Base-by-base conservation (phyloP, 441 rosid species). In the Biscutella auriculata region DNA sequence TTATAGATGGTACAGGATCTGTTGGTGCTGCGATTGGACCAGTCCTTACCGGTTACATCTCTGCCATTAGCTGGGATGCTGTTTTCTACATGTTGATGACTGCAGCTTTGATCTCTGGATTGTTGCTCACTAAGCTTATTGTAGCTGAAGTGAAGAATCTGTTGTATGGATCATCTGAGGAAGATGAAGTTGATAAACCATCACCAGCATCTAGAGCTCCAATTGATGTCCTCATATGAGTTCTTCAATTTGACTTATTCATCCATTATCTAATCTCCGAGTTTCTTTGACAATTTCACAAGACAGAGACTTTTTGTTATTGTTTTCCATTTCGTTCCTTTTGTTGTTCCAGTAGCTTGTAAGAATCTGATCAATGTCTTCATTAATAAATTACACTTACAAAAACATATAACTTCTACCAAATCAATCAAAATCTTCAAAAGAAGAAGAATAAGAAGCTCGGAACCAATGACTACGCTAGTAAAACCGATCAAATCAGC, bases 1-100 rank as follows among this genome's bases (percentile, higher is more conserved):
- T 92, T 8, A 92, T 92, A 57, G 97, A 92, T 53, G 97, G 98
- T 21, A 92, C 98, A 4, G 98, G 98, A 47, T 92, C 98, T 0
- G 73, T 92, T 0, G 98, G 98, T 62, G 95, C 98, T 5, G 98
- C 98, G 23, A 68, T 92, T 17, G 98, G 98, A 47, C 98, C 98
- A 8, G 45, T 88, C 6, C 42, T 92, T 8, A 86, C 98, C 0
- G 98, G 98, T 15, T 92, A 88, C 64, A 81, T 92, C 54, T 92
- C 97, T 2, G 72, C 77, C 53, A 86, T 96, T 3, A 67, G 71
- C 73, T 92, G 98, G 98, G 80, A 68, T 10, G 82, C 86, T 0
- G 98, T 88, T 62, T 92, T 88, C 66, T 67, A 84, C n/a, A 88
- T 92, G 97, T 71, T 92, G 53, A 92, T 92, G 97, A 86, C 59